Conservation (phyloP, 1,284 basidiomycete species). For the Gymnopus androsaceus region DNA sequence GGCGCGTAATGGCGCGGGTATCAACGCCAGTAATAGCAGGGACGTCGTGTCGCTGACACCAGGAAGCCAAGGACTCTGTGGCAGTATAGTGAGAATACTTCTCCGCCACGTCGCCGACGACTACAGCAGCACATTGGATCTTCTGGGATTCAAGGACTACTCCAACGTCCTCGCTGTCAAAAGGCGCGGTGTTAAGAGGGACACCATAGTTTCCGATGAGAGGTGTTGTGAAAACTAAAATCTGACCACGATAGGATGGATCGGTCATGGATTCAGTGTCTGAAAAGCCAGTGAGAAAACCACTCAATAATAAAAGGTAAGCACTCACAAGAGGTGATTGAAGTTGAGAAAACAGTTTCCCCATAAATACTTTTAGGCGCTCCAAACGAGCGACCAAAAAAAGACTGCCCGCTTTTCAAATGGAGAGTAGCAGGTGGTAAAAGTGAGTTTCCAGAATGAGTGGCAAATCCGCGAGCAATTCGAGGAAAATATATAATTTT, state of each 20-base stretch:
- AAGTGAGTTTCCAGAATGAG: slow-evolving; percentile 44
- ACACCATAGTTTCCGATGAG: slow-evolving; percentile 99
- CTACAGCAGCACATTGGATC: slow-evolving; percentile 91
- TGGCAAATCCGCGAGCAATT: slow-evolving; percentile 63
- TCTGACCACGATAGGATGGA: slow-evolving; percentile 97
- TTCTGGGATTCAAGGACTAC: slow-evolving; percentile 88
- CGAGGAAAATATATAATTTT: slow-evolving; percentile 51
- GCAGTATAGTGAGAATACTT: slow-evolving; percentile 95
- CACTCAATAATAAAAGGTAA: background rate
- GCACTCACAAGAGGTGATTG: slow-evolving; percentile 90
- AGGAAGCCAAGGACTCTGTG: slow-evolving; percentile 89
- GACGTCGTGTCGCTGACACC: slow-evolving; percentile 90
- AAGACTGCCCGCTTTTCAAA: slow-evolving; percentile 92
- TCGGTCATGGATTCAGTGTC: slow-evolving; percentile 99
- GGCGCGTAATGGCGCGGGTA: slow-evolving; percentile 92
- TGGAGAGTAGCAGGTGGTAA: slow-evolving; percentile 82
- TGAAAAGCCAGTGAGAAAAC: slow-evolving; percentile 31
- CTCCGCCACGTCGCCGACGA: slow-evolving; percentile 94
- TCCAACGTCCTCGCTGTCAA: slow-evolving; percentile 82
- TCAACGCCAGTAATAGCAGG: slow-evolving; percentile 97
- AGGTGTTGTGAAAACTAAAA: slow-evolving; percentile 97
- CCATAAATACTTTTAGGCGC: slow-evolving; percentile 88
- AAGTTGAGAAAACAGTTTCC: slow-evolving; percentile 98
- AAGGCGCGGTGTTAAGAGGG: slow-evolving; percentile 76
- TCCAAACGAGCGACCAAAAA: slow-evolving; percentile 89